Evolutionary conservation across 164 flowering plant genomes (phyloP), one percentile per base, ranked within the genome.

Genomic region (Vitis riparia): DNA sequence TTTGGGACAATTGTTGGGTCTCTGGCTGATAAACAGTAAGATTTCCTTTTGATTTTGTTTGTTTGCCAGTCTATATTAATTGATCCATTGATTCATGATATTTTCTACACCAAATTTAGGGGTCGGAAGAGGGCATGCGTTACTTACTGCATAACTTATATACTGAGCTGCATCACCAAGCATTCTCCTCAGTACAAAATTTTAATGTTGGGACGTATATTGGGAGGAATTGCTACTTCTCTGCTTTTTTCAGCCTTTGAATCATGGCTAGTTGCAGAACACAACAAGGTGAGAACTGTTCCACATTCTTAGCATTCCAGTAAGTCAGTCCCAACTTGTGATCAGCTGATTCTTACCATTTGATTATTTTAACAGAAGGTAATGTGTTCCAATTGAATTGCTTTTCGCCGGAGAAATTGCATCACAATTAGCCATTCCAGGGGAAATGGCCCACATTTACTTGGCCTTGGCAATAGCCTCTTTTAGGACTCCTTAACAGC

Each of bases 181-280:
- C 99, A 96, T 80, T 96, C 97, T 78, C 93, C 99, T 53, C 86
- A 89, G 27, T 96, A 91, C 83, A 91, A 81, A 72, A 81, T 96
- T 66, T 76, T 96, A 79, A 93, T 96, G 97, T 9, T 96, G 72
- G 99, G 99, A 9, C 97, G 99, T 67, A 67, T 96, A 59, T 83
- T 96, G 76, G 99, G 99, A 78, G 99, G 99, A 55, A 87, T 96
- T 62, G 94, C 99, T 49, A 96, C 99, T 55, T 93, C 99, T 71
- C 95, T 96, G 15, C 76, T 96, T 16, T 96, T 93, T 75, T 96
- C 99, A 55, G 85, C 99, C 44, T 96, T 96, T 77, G 99, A 96
- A 75, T 96, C 99, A 17, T 96, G 99, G 99, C 90, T 96, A 66
- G 97, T 96, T 78, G 99, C 99, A 19, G 99, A 96, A 69, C 99